Base-by-base conservation (phyloP, 108 stramenopile species). In the Mayamaea pseudoterrestris region DNA sequence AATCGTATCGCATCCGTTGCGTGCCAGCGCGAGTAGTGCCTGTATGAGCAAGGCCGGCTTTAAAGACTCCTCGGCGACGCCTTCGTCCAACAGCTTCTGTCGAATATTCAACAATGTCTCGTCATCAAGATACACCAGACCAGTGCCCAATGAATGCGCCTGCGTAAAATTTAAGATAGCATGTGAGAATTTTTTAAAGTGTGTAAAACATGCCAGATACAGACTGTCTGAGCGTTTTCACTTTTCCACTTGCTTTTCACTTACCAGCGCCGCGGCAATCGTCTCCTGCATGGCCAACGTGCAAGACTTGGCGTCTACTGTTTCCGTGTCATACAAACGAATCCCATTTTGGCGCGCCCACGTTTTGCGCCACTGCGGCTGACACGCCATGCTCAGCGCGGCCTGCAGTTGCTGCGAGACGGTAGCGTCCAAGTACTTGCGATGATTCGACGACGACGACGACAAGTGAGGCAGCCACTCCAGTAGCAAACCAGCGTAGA, bases 201-300 rank as follows among this genome's bases (percentile, higher is more conserved):
- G 49, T 14, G 4, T 7, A 16, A 22, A 44, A 5, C 44, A 21
- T 22, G 26, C 44, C n/a, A 9, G 23, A 25, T 21, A 4, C 16
- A n/a, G n/a, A n/a, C n/a, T n/a, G n/a, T n/a, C n/a, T n/a, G n/a
- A n/a, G n/a, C n/a, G n/a, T n/a, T n/a, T n/a, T n/a, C n/a, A n/a
- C n/a, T n/a, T n/a, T n/a, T n/a, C n/a, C n/a, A n/a, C n/a, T n/a
- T n/a, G n/a, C n/a, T n/a, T n/a, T n/a, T 11, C 12, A 69, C 66
- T 36, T 65, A 71, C 69, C 62, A 90, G 64, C 34, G 80, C 75
- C 83, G 80, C 71, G 24, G 78, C 76, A 1, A 81, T 47, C 2
- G 90, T 92, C 56, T 92, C 90, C 57, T 92, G 90, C 85, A 88
- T 87, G 5, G 69, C 69, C 62, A 84, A 53, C 14, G 90, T 92